Evolutionary conservation across 169 alveolate species (phyloP).

Genomic region (Cryptosporidium felis): DNA sequence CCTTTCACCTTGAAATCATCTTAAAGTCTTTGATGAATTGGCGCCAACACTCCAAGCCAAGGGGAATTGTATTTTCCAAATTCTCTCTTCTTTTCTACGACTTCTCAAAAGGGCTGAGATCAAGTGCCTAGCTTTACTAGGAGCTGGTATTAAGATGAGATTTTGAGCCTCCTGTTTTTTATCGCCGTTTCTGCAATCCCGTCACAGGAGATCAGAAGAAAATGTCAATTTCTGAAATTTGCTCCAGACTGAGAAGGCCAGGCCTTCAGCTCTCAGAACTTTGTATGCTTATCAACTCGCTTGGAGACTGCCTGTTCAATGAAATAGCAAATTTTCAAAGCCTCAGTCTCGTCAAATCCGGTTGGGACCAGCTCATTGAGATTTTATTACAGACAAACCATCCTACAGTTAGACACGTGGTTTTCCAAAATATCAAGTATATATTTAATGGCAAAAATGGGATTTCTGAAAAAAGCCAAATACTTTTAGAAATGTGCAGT

Average conservation of each 20-base stretch:
- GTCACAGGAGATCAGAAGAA: too few species aligned
- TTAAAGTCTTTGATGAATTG: too few species aligned
- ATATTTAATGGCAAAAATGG: slow-evolving; percentile 14
- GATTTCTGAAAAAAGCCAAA: neutral
- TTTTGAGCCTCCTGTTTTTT: too few species aligned
- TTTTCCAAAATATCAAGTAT: slow-evolving; percentile 38
- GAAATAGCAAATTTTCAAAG: neutral
- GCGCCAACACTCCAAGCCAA: too few species aligned
- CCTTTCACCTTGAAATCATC: too few species aligned
- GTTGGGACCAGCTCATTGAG: slow-evolving; percentile 52
- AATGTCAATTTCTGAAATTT: slow-evolving; percentile 12
- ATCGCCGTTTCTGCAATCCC: too few species aligned
- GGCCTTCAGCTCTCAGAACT: slow-evolving; percentile 48
- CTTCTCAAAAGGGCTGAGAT: too few species aligned
- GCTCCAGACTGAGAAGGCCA: slow-evolving; percentile 18
- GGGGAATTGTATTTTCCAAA: too few species aligned
- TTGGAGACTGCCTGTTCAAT: slow-evolving; percentile 5
- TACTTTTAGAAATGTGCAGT: neutral
- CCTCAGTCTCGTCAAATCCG: neutral
- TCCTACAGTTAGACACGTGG: slow-evolving; percentile 64
- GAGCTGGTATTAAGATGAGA: too few species aligned
- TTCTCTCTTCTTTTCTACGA: too few species aligned
- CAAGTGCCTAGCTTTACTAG: too few species aligned
- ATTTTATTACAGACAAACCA: slow-evolving; percentile 43
- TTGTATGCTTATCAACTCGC: slow-evolving; percentile 29